A percentile compares a stretch with the other conserved stretches of the same genome.
phyloP scores from a whole-genome alignment of 345 rosid species.

The Moricandia moricandioides region DNA sequence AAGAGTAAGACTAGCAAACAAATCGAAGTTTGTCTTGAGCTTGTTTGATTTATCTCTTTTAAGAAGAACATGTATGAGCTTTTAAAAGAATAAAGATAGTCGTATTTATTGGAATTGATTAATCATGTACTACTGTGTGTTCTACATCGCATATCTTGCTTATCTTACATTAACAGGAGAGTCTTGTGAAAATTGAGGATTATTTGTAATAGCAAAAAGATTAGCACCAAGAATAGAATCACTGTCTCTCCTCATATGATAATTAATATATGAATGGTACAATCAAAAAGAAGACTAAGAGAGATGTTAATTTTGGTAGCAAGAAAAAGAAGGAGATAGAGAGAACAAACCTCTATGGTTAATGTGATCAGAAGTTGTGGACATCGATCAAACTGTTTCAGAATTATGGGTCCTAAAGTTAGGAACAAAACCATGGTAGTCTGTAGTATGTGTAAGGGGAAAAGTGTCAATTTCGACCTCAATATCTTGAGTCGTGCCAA shows the following conservation, averaged over 20 bases:
- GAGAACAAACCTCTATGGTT: background rate
- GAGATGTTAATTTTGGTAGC: background rate
- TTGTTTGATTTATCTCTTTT: too few relatives aligned
- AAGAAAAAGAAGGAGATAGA: background rate
- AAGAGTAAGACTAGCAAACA: too few relatives aligned
- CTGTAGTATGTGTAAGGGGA: too few relatives aligned
- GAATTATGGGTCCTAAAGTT: background rate
- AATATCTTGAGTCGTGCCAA: too few relatives aligned
- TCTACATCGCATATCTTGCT: too few relatives aligned
- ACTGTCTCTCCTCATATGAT: background rate
- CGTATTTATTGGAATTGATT: too few relatives aligned
- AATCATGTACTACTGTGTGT: too few relatives aligned
- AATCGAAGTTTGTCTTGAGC: too few relatives aligned
- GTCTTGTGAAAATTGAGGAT: background rate
- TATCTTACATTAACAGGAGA: too few relatives aligned
- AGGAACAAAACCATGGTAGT: background rate
- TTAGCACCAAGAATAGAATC: background rate
- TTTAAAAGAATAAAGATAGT: too few relatives aligned
- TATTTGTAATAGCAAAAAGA: background rate
- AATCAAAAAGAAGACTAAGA: background rate
- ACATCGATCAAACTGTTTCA: background rate
- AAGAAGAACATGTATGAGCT: too few relatives aligned
- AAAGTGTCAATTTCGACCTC: too few relatives aligned
- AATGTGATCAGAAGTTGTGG: background rate
- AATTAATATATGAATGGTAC: background rate